Percentiles rank a stretch among this genome's conserved stretches.
These are phyloP conservation scores for Pulveroboletus ravenelii DNA, from an alignment of 768 basidiomycete species.

Conservation along the genomic window DNA sequence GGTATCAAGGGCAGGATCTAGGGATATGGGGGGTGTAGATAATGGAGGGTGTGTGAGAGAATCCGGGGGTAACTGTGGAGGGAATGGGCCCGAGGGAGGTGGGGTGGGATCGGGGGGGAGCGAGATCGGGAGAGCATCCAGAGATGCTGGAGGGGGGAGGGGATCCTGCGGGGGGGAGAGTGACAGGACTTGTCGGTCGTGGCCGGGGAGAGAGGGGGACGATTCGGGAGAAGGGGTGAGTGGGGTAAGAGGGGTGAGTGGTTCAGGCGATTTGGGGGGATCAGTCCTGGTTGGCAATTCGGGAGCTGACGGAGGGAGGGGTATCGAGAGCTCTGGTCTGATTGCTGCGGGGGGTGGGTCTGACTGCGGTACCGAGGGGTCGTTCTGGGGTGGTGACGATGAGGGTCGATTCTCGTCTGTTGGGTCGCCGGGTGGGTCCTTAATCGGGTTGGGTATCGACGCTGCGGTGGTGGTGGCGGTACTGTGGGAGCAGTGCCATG, in stretches of 20 bases:
- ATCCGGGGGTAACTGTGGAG: background rate
- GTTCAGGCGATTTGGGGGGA: slow-evolving; percentile 8
- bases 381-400: background rate
- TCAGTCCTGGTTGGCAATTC: background rate
- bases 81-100: background rate
- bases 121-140: too few relatives aligned
- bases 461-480: background rate
- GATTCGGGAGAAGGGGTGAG: slow-evolving; percentile 20
- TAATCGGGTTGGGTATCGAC: slow-evolving; percentile 5
- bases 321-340: slow-evolving; percentile 2
- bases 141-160: slow-evolving; percentile 3
- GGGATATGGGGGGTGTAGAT: slow-evolving; percentile 3
- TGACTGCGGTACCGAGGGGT: too few relatives aligned
- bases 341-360: too few relatives aligned
- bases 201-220: slow-evolving; percentile 22
- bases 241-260: slow-evolving; percentile 19
- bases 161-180: slow-evolving; percentile 6
- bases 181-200: slow-evolving; percentile 19
- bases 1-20: slow-evolving; percentile 23
- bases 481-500: slow-evolving; percentile 1
- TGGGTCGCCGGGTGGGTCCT: background rate
- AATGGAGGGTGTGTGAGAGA: slow-evolving; percentile 3
- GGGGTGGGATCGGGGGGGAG: background rate
- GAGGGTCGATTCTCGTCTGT: background rate
- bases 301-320: too few relatives aligned